A percentile compares a stretch with the other conserved stretches of the same genome.
Evolutionary conservation across 441 rosid species (phyloP).

Genomic region (Adansonia gregorii): DNA sequence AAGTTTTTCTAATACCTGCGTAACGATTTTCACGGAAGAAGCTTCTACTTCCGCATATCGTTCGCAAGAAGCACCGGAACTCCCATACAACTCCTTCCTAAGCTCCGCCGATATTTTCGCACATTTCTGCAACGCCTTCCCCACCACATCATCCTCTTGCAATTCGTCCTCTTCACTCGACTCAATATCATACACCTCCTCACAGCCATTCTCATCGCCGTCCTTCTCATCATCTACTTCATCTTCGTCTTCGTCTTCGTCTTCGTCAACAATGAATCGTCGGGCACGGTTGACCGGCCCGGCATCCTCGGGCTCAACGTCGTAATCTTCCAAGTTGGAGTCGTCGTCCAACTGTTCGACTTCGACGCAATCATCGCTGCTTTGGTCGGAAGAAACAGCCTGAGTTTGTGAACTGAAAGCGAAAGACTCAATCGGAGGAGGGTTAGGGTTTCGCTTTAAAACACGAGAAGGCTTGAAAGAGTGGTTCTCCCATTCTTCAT

Average conservation of each 20-base stretch:
- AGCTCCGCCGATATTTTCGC: slow-evolving; percentile 79
- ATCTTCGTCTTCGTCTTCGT: slow-evolving; percentile 32
- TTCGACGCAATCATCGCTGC: slow-evolving; percentile 55
- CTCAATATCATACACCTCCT: slow-evolving; percentile 54
- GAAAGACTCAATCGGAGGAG: slow-evolving; percentile 78
- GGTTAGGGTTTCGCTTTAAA: slow-evolving; percentile 48
- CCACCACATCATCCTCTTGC: slow-evolving; percentile 75
- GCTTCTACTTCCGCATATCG: slow-evolving; percentile 84
- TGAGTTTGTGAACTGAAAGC: slow-evolving; percentile 44
- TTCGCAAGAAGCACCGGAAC: slow-evolving; percentile 65
- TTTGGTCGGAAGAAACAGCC: slow-evolving; percentile 23
- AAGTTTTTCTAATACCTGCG: background rate
- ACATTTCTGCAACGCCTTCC: slow-evolving; percentile 85
- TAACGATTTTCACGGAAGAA: slow-evolving; percentile 77
- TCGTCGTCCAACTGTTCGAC: slow-evolving; percentile 28
- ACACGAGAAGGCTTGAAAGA: slow-evolving; percentile 83
- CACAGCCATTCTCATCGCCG: slow-evolving; percentile 41
- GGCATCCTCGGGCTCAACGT: slow-evolving; percentile 40
- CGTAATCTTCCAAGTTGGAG: slow-evolving; percentile 63
- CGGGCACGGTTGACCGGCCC: slow-evolving; percentile 51
- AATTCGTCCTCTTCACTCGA: slow-evolving; percentile 53
- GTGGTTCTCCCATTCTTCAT: slow-evolving; percentile 87
- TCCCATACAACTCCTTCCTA: slow-evolving; percentile 68
- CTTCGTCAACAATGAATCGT: slow-evolving; percentile 71
- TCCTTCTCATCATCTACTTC: slow-evolving; percentile 41